These are phyloP conservation scores for Vicia villosa DNA, from an alignment of 306 rosid species.

Conservation along the genomic window DNA sequence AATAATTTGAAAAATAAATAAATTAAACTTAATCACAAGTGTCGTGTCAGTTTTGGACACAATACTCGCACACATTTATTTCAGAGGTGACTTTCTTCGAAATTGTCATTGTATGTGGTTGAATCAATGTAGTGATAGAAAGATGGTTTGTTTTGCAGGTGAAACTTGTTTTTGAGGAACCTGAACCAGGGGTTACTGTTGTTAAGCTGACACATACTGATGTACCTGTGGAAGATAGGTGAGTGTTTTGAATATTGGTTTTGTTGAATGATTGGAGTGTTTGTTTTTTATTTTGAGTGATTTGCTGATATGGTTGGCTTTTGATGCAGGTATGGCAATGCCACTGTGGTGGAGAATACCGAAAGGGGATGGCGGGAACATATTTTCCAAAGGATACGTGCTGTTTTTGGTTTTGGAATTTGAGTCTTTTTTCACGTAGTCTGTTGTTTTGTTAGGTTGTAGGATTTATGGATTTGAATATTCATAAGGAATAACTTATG, in stretches of 20 bases:
- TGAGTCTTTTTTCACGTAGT: slow-evolving; percentile 36
- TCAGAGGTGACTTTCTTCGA: not conserved
- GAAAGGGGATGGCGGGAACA: slow-evolving; percentile 99
- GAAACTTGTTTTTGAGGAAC: slow-evolving; percentile 77
- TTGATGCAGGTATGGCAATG: slow-evolving; percentile 79
- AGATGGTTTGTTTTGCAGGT: slow-evolving; percentile 53
- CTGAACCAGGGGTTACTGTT: slow-evolving; percentile 78
- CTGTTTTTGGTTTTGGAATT: slow-evolving; percentile 92
- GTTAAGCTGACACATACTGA: slow-evolving; percentile 76
- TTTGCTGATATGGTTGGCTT: slow-evolving; percentile 18
- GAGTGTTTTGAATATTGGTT: slow-evolving; percentile 12
- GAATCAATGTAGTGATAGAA: slow-evolving; percentile 6
- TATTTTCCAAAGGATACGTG: slow-evolving; percentile 91
- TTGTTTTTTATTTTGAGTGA: not conserved
- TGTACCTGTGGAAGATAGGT: slow-evolving; percentile 96
- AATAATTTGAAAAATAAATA: no score
- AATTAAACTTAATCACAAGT: no score
- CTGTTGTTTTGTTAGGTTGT: slow-evolving; percentile 24
- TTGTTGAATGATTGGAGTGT: not conserved
- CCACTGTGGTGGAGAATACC: slow-evolving; percentile 95
- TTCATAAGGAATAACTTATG: slow-evolving; percentile 39
- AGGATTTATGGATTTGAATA: slow-evolving; percentile 30
- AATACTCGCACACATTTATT: no score
- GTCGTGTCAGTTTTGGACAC: no score
- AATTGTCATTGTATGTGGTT: not conserved